Evolutionary conservation across 257 asterid species (phyloP).

Genomic region (Penstemon davidsonii): DNA sequence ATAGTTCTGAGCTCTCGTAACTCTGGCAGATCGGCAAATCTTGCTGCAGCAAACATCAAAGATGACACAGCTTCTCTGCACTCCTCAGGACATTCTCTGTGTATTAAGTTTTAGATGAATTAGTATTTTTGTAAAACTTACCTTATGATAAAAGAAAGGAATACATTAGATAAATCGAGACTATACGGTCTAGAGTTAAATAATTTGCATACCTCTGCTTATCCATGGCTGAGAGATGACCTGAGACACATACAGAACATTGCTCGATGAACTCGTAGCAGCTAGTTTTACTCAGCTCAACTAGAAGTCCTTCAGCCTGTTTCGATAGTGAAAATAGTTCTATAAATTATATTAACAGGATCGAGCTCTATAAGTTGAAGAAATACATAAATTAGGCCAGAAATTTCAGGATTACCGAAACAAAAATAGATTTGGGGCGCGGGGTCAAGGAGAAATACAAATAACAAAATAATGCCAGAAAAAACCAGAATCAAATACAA

Average conservation of each 20-base stretch:
- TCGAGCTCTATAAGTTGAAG: neutral
- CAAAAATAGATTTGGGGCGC: neutral
- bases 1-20: slow-evolving; percentile 66
- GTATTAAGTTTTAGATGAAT: neutral
- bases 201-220: slow-evolving; percentile 51
- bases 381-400: neutral
- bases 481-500: too few relatives aligned
- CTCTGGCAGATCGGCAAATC: slow-evolving; percentile 90
- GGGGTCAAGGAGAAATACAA: neutral
- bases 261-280: slow-evolving; percentile 71
- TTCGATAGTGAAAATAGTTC: slow-evolving; percentile 8
- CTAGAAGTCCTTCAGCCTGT: slow-evolving; percentile 83
- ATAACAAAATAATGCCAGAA: too few relatives aligned
- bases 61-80: slow-evolving; percentile 83
- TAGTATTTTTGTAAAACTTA: slow-evolving; percentile 1
- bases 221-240: slow-evolving; percentile 53
- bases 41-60: slow-evolving; percentile 83
- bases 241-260: slow-evolving; percentile 44
- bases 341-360: slow-evolving; percentile 10
- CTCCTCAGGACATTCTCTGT: slow-evolving; percentile 91
- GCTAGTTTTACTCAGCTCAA: slow-evolving; percentile 53
- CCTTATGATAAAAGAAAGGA: neutral
- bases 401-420: neutral
- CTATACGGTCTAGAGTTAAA: too few relatives aligned
- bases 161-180: neutral